Base-by-base conservation (phyloP, 306 rosid species). In the Prosopis cineraria region DNA sequence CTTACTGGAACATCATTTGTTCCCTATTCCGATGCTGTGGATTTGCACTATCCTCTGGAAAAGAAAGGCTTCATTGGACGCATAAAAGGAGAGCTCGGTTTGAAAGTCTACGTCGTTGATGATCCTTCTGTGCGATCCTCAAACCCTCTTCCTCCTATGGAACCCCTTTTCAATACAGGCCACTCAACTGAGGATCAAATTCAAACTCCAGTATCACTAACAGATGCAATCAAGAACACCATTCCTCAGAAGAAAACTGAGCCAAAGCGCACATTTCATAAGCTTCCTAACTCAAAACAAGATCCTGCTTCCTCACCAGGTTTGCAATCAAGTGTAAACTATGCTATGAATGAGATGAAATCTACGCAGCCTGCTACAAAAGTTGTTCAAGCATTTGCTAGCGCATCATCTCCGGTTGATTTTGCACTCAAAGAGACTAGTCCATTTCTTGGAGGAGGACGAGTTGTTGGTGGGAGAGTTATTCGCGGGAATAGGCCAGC, bases 391-490 rank as follows among this genome's bases (percentile, higher is more conserved):
- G 85, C 72, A 20, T 74, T 37, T 72, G 73, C 90, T 7, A 91
- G 91, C 24, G 25, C 89, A 65, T 44, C 90, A 47, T 73, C 85
- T 56, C 85, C 85, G 0, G 66, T 53, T 73, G 99, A 95, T 67
- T 91, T 73, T 77, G 30, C 77, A 6, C 65, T 95, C 50, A 91
- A 78, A 77, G 99, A 96, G 88, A 96, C 96, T 0, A 93, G 92
- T 70, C 99, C 99, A 52, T 45, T 59, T 78, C 97, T 95, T 63
- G 99, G 99, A 55, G 99, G 98, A 6, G 99, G 99, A 4, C 84
- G 33, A 78, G 82, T 90, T 70, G 86, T 88, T 77, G 90, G 93
- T 43, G 96, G 98, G 62, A 85, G 97, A 25, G 89, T 93, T 2
- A 70, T 87, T 8, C 90, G 44, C 5, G 78, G 73, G 53, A 74